Conservation (phyloP, 2,329 filamentous ascomycete species). For the Fusarium xylarioides region DNA sequence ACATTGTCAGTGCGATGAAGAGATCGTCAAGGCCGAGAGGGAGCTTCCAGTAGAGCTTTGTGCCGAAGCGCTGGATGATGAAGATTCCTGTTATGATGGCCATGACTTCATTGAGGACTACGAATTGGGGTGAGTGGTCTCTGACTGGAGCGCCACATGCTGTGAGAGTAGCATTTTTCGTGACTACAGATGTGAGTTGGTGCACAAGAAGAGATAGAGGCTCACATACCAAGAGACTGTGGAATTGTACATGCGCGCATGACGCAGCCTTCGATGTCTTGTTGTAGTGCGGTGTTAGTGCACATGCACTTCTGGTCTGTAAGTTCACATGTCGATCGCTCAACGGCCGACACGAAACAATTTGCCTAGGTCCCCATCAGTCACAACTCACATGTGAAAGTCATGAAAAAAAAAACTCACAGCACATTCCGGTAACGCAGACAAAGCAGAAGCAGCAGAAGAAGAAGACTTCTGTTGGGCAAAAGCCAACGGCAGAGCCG, state of each 20-base stretch:
- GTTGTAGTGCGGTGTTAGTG: constrained; percentile 39
- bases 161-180: constrained; percentile 41
- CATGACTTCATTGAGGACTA: constrained; percentile 40
- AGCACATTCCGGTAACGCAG: constrained; percentile 45
- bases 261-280: constrained; percentile 43
- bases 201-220: background rate
- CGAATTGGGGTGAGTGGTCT: constrained; percentile 42
- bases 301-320: constrained; percentile 47
- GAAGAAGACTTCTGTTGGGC: background rate
- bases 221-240: constrained; percentile 45
- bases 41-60: constrained; percentile 47
- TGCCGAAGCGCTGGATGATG: constrained; percentile 53
- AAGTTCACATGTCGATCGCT: constrained; percentile 40
- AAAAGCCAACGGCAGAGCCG: constrained; percentile 5
- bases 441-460: constrained; percentile 8
- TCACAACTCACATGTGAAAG: background rate
- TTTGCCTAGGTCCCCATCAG: constrained; percentile 31
- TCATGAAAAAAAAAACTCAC: constrained; percentile 32
- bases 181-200: constrained; percentile 22
- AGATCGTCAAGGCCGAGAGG: constrained; percentile 52
- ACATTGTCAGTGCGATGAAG: constrained; percentile 44
- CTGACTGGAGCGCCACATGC: constrained; percentile 42
- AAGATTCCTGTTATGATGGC: constrained; percentile 49
- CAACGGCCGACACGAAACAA: constrained; percentile 41
- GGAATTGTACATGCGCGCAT: constrained; percentile 42